Conservation (phyloP, 305 asterid genomes). For the Fraxinus albicans region DNA sequence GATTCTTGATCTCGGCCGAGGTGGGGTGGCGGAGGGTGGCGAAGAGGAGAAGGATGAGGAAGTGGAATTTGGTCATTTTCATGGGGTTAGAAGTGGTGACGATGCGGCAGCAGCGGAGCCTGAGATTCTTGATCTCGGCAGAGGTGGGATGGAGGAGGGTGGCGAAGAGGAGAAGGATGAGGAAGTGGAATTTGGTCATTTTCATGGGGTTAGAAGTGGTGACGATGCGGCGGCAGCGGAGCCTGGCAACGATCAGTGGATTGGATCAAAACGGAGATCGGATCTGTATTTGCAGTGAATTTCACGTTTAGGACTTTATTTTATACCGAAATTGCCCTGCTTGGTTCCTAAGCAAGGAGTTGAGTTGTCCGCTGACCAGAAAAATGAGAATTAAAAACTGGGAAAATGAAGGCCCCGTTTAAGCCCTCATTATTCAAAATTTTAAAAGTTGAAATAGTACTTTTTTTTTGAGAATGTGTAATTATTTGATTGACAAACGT, state of each 20-base stretch:
- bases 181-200: constrained; percentile 54
- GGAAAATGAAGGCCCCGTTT: neutral
- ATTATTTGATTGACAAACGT: too few species aligned
- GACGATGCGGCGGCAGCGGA: neutral
- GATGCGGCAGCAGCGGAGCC: neutral
- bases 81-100: constrained; percentile 8
- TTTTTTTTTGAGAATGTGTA: too few species aligned
- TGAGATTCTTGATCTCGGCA: constrained; percentile 77
- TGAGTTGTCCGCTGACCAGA: neutral
- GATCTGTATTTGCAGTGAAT: neutral
- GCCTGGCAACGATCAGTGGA: neutral
- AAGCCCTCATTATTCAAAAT: too few species aligned
- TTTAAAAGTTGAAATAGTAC: too few species aligned
- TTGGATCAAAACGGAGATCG: neutral
- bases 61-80: constrained; percentile 55
- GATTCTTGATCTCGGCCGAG: constrained; percentile 78
- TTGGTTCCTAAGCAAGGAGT: neutral
- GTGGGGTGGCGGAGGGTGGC: constrained; percentile 39
- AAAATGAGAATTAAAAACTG: neutral
- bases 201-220: constrained; percentile 10
- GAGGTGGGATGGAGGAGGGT: constrained; percentile 40
- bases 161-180: constrained; percentile 36
- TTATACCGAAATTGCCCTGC: constrained; percentile 32
- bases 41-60: constrained; percentile 34
- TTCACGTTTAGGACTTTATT: neutral